Percentiles rank a stretch among this genome's conserved stretches.
Evolutionary conservation across 805 yeast species (phyloP).

Genomic region (Scheffersomyces amazonensis): DNA sequence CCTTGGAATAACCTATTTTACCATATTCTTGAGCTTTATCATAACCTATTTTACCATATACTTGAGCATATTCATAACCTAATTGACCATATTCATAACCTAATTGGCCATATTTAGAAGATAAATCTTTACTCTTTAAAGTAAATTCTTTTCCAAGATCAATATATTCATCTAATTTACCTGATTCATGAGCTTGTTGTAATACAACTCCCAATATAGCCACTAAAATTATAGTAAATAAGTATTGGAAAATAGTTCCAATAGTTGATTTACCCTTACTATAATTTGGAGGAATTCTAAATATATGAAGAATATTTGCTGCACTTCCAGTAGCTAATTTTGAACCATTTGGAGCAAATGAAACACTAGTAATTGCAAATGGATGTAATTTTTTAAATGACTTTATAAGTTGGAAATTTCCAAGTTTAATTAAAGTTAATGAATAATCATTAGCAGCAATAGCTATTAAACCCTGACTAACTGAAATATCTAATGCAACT

Average conservation of each 20-base stretch:
- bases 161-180: conserved; percentile 27
- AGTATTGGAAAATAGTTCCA: conserved; percentile 30
- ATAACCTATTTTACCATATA: conserved; percentile 21
- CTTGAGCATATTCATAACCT: conserved; percentile 18
- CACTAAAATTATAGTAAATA: conserved; percentile 31
- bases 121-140: conserved; percentile 10
- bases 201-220: conserved; percentile 28
- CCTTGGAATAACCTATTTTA: conserved; percentile 20
- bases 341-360: conserved; percentile 66
- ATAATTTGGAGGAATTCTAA: conserved; percentile 54
- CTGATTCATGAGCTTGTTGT: conserved; percentile 33
- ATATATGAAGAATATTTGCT: conserved; percentile 66
- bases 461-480: conserved; percentile 43
- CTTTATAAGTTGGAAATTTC: conserved; percentile 50
- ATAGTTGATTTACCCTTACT: conserved; percentile 38
- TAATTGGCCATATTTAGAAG: conserved; percentile 22
- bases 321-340: conserved; percentile 73
- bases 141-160: conserved; percentile 17
- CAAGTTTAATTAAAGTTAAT: conserved; percentile 51
- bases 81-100: conserved; percentile 35
- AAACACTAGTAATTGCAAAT: conserved; percentile 73
- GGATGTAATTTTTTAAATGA: conserved; percentile 62
- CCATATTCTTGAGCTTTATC: conserved; percentile 19
- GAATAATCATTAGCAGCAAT: conserved; percentile 68
- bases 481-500: conserved; percentile 47